Evolutionary conservation across 2,329 filamentous ascomycete species (phyloP).

Genomic region (Apiospora aurea): DNA sequence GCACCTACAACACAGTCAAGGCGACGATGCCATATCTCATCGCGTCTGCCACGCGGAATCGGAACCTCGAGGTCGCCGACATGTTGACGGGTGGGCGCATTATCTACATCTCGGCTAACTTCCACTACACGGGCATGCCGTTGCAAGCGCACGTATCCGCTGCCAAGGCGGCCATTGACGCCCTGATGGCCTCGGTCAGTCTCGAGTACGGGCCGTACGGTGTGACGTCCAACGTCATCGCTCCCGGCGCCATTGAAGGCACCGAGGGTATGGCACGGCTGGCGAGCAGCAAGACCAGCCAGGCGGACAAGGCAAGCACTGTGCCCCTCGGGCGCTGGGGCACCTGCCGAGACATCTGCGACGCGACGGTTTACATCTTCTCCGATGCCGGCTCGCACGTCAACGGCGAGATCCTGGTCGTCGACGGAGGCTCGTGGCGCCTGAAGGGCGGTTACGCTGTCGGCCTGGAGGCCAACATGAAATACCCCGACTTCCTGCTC

Average conservation of each 20-base stretch:
- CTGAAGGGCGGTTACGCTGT: conserved; percentile 54
- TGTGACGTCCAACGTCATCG: conserved; percentile 86
- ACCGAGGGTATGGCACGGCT: conserved; percentile 82
- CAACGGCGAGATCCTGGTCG: conserved; percentile 82
- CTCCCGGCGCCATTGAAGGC: conserved; percentile 83
- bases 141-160: conserved; percentile 90
- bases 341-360: conserved; percentile 84
- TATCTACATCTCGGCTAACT: conserved; percentile 87
- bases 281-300: conserved; percentile 48
- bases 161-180: conserved; percentile 90
- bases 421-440: conserved; percentile 69
- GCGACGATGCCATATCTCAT: conserved; percentile 85
- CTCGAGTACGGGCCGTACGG: conserved; percentile 91
- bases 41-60: conserved; percentile 72
- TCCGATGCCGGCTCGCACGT: conserved; percentile 86
- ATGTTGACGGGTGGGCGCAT: conserved; percentile 81
- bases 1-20: conserved; percentile 94
- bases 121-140: conserved; percentile 88
- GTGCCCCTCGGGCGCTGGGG: conserved; percentile 82
- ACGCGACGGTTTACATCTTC: conserved; percentile 90
- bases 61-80: conserved; percentile 60
- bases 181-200: conserved; percentile 78
- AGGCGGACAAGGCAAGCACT: conserved; percentile 45
- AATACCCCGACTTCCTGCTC: conserved; percentile 60
- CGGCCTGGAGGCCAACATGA: conserved; percentile 55